These are phyloP conservation scores for Paraurostyla sp. DNA, from an alignment of 73 alveolate genomes.

Conservation along the genomic window DNA sequence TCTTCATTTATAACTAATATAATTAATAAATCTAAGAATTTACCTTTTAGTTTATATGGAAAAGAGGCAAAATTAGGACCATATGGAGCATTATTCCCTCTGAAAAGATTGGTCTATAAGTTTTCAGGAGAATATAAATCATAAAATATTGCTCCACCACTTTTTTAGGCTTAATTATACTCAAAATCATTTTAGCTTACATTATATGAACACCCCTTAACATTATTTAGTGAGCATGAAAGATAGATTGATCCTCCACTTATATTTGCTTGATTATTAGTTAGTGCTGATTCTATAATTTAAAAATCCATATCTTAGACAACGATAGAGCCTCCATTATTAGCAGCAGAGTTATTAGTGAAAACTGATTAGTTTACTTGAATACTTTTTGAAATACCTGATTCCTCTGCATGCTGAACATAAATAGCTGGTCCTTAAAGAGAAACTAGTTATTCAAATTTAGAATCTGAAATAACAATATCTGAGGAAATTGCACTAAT, in stretches of 20 bases:
- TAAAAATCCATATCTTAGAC: slow-evolving; percentile 4
- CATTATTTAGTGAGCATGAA: slow-evolving; percentile 30
- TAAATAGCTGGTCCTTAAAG: too few species aligned
- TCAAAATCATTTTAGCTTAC: slow-evolving; percentile 20
- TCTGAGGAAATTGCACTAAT: too few species aligned
- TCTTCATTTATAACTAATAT: slow-evolving; percentile 17
- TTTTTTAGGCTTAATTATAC: slow-evolving; percentile 21
- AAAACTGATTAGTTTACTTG: not conserved
- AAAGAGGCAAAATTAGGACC: slow-evolving; percentile 60
- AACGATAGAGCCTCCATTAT: not conserved
- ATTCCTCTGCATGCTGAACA: not conserved
- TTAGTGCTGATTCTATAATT: not conserved
- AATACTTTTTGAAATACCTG: not conserved
- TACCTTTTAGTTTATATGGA: slow-evolving; percentile 36
- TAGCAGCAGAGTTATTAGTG: not conserved
- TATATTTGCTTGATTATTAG: not conserved
- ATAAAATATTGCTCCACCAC: slow-evolving; percentile 72
- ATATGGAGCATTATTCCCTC: slow-evolving; percentile 47
- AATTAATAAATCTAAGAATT: too few species aligned
- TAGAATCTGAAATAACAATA: too few species aligned
- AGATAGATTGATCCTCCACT: slow-evolving; percentile 39
- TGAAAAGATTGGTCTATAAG: not conserved
- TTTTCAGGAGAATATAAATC: slow-evolving; percentile 50
- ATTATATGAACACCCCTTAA: slow-evolving; percentile 24
- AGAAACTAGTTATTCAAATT: too few species aligned